phyloP scores from a whole-genome alignment of 2,329 filamentous ascomycete genomes.

The Lachnellula arida region DNA sequence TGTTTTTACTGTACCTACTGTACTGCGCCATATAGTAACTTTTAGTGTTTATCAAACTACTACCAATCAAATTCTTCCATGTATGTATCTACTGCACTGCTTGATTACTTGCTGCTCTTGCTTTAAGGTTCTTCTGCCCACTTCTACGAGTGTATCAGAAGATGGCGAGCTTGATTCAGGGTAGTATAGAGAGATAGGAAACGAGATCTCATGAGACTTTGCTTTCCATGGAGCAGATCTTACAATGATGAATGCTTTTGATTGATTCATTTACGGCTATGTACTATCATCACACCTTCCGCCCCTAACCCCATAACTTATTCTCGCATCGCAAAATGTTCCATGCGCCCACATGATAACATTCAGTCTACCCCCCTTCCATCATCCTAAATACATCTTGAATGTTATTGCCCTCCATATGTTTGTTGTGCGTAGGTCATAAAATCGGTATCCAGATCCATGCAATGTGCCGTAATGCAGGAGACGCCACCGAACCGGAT shows the following conservation, averaged over 20 bases:
- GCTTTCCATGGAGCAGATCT: too few relatives aligned
- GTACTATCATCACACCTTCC: not conserved
- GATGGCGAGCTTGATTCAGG: too few relatives aligned
- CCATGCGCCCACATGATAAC: not conserved
- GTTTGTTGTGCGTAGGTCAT: not conserved
- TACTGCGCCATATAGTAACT: constrained; percentile 15
- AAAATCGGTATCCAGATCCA: not conserved
- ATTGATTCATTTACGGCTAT: not conserved
- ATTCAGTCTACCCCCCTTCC: not conserved
- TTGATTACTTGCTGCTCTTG: not conserved
- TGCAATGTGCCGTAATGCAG: not conserved
- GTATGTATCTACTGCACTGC: not conserved
- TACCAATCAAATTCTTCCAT: constrained; percentile 7
- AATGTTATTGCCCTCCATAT: not conserved
- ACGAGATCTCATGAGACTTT: too few relatives aligned
- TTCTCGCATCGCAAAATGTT: not conserved
- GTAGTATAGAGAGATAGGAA: too few relatives aligned
- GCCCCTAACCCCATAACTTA: not conserved
- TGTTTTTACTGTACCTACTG: constrained; percentile 5
- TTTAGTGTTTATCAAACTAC: constrained; percentile 17
- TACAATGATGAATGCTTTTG: not conserved
- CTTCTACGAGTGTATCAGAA: too few relatives aligned
- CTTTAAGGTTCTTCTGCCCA: too few relatives aligned
- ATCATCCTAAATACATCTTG: not conserved
- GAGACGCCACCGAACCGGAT: not conserved